Percentiles rank a stretch among this genome's conserved stretches.
Conservation (phyloP, 768 basidiomycete genomes). For the Lactarius quietus region DNA sequence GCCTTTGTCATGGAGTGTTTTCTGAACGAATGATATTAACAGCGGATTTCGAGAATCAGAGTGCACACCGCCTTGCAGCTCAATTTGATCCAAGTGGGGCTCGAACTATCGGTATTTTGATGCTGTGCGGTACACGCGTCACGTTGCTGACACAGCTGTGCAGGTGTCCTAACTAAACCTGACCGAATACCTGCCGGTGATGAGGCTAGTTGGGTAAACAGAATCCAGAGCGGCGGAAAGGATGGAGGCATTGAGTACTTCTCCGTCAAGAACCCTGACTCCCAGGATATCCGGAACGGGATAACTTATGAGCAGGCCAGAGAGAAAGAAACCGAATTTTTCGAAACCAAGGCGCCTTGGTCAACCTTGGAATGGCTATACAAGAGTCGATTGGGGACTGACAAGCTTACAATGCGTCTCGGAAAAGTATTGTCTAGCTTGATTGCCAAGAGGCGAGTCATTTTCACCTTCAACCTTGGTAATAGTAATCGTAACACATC, state of each 20-base stretch:
- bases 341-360: conserved; percentile 16
- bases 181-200: conserved; percentile 21
- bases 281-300: conserved; percentile 14
- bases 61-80: conserved; percentile 63
- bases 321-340: conserved; percentile 14
- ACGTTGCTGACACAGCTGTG: not conserved
- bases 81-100: conserved; percentile 55
- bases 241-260: conserved; percentile 15
- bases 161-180: conserved; percentile 21
- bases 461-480: not conserved
- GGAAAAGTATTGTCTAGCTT: conserved; percentile 15
- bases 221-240: conserved; percentile 3
- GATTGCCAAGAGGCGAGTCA: conserved; percentile 21
- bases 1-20: not conserved
- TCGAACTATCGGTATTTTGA: conserved; percentile 60
- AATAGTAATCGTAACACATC: not conserved
- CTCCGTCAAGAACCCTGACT: conserved; percentile 25
- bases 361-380: conserved; percentile 16
- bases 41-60: conserved; percentile 84
- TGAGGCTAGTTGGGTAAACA: conserved; percentile 15
- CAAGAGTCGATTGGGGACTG: conserved; percentile 22
- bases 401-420: conserved; percentile 16
- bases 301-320: conserved; percentile 25
- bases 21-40: not conserved
- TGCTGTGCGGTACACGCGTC: not conserved